Base-by-base conservation (phyloP, 306 rosid species). In the Glycine tomentella region DNA sequence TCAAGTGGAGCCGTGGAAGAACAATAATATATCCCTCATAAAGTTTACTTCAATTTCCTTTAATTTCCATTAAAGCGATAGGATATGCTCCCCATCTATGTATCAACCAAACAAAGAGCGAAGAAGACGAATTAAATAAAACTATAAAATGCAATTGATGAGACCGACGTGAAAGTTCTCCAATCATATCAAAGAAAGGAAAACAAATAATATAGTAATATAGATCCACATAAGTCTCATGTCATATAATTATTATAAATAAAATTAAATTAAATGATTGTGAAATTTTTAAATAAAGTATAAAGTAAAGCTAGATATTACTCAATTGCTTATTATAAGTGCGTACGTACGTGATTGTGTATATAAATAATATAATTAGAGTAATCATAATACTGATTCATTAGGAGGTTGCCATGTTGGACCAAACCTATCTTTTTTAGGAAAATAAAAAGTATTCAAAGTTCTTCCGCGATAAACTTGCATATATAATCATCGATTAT, bases 51-150 rank as follows among this genome's bases (percentile, higher is more conserved):
- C 5, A 57, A 17, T 31, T 7, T 59, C 9, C 48, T 44, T 25
- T 25, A 25, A 25, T 25, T 46, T 46, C 11, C 36, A 12, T 12
- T 55, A 9, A 51, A 68, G 25, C 40, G 17, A 44, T 57, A 15
- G 76, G 48, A 79, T 10, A 34, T 79, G 63, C 56, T 51, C 75
- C 74, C 55, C 31, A 36, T 51, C 7, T 51, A 25, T 25, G 31
- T 25, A 52, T 65, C 44, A 36, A 51, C 40, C 65, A 65, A 36
- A 5, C 9, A 51, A 38, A 15, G 15, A 34, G 2, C 20, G 15
- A 25, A 75, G 14, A 3, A 61, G 11, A 17, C 74, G 25, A 3
- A 34, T 51, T 17, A 63, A 49, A 64, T 78, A 3, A 25, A 25
- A 61, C 44, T 33, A 5, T 33, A 10, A 78, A 56, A 38, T 57